phyloP scores from a whole-genome alignment of 176 grass and related monocot species.

The Pontederia crassipes region DNA sequence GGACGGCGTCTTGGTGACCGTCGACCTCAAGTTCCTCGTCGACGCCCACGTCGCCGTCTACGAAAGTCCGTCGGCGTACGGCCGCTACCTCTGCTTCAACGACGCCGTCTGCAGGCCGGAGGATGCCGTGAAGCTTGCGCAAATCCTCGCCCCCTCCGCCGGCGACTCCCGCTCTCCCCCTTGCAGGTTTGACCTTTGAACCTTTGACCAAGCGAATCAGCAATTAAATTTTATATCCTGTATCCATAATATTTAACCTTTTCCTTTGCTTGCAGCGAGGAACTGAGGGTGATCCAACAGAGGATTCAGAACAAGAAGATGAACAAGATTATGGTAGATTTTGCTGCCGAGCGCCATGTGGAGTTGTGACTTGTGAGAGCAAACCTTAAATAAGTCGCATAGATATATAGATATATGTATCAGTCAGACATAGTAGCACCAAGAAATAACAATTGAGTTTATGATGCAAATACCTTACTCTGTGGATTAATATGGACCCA shows the following conservation, averaged over 20 bases:
- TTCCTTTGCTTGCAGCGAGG: slow-evolving; percentile 27
- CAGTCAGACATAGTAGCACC: no score
- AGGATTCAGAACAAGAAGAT: slow-evolving; percentile 72
- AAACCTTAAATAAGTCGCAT: no score
- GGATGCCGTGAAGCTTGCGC: slow-evolving; percentile 49
- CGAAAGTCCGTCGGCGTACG: slow-evolving; percentile 54
- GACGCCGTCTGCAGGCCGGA: slow-evolving; percentile 52
- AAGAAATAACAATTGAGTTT: no score
- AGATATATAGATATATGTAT: no score
- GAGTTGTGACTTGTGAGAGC: no score
- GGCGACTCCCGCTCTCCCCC: slow-evolving; percentile 18
- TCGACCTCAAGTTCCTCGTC: slow-evolving; percentile 51
- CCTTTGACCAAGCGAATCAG: neutral
- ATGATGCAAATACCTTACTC: no score
- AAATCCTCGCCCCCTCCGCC: slow-evolving; percentile 36
- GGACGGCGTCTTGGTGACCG: slow-evolving; percentile 74
- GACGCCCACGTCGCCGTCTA: slow-evolving; percentile 70
- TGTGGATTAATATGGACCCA: no score
- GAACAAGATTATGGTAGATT: slow-evolving; percentile 76
- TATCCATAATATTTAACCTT: no score
- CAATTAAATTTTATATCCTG: neutral
- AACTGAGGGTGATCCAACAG: slow-evolving; percentile 52
- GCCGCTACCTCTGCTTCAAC: slow-evolving; percentile 80
- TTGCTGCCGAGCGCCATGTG: slow-evolving; percentile 36
- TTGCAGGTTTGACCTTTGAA: slow-evolving; percentile 24